phyloP scores from a whole-genome alignment of 202 grass and related monocot genomes.

The Carex arenaria region DNA sequence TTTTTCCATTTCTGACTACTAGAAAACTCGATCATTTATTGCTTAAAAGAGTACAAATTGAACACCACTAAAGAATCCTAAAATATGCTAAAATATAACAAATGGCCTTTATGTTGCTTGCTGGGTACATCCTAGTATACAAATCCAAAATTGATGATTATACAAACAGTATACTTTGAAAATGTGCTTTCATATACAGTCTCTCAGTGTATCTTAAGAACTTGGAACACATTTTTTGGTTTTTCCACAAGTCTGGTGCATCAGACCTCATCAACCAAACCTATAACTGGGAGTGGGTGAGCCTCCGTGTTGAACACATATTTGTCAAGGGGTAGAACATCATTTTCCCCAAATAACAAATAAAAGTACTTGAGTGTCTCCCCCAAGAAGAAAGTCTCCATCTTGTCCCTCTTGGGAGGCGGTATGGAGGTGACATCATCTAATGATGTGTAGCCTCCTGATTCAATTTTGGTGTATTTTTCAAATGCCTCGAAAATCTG shows the following conservation, averaged over 20 bases:
- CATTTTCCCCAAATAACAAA: conserved; percentile 86
- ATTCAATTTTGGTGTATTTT: conserved; percentile 86
- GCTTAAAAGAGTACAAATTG: neutral
- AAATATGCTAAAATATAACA: conserved; percentile 5
- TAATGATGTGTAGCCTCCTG: conserved; percentile 86
- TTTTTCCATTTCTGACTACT: conserved; percentile 5
- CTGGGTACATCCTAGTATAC: conserved; percentile 17
- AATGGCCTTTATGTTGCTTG: neutral
- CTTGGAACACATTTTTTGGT: neutral
- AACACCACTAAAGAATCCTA: conserved; percentile 9
- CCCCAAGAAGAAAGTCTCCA: conserved; percentile 81
- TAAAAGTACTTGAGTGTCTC: conserved; percentile 97
- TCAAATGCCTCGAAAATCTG: conserved; percentile 96
- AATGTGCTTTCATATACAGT: conserved; percentile 10
- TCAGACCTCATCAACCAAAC: conserved; percentile 12
- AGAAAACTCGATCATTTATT: neutral
- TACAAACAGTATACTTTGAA: neutral
- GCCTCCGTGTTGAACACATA: conserved; percentile 98
- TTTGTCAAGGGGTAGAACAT: conserved; percentile 69
- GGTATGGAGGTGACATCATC: conserved; percentile 89
- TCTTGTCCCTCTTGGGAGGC: conserved; percentile 80
- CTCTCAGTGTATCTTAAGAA: conserved; percentile 7
- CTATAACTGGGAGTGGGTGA: conserved; percentile 77
- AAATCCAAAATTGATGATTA: conserved; percentile 23
- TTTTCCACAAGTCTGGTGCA: conserved; percentile 1